Conservation (phyloP, 345 rosid species). For the Firmiana major region DNA sequence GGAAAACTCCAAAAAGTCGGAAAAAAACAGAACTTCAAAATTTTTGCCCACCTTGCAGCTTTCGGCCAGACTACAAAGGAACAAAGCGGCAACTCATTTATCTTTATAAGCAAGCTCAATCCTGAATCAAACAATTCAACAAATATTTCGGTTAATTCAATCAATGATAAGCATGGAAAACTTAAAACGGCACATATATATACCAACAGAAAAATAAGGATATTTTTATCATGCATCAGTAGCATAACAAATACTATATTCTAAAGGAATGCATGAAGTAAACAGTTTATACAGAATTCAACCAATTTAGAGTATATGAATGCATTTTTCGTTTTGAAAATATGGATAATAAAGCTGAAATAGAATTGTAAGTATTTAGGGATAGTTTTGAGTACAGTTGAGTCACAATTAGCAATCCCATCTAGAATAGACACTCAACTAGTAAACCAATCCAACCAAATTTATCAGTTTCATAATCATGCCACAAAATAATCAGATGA, state of each 20-base stretch:
- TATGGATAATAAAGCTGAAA: not conserved
- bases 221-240: not conserved
- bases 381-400: not conserved
- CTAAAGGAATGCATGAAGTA: not conserved
- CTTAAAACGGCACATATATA: not conserved
- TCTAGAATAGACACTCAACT: too few relatives aligned
- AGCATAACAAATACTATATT: not conserved
- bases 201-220: not conserved
- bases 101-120: not conserved
- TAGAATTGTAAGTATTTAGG: not conserved
- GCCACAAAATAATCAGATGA: not conserved
- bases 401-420: not conserved
- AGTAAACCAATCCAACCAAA: not conserved
- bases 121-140: slow-evolving; percentile 2
- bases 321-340: not conserved
- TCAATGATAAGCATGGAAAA: not conserved
- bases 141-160: not conserved
- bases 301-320: not conserved
- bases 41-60: not conserved
- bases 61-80: not conserved
- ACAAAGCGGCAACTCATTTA: not conserved
- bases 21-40: not conserved
- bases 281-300: not conserved
- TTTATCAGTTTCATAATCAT: not conserved
- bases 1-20: not conserved